Conservation (phyloP, 2,329 filamentous ascomycete genomes). For the Xylaria sp. region DNA sequence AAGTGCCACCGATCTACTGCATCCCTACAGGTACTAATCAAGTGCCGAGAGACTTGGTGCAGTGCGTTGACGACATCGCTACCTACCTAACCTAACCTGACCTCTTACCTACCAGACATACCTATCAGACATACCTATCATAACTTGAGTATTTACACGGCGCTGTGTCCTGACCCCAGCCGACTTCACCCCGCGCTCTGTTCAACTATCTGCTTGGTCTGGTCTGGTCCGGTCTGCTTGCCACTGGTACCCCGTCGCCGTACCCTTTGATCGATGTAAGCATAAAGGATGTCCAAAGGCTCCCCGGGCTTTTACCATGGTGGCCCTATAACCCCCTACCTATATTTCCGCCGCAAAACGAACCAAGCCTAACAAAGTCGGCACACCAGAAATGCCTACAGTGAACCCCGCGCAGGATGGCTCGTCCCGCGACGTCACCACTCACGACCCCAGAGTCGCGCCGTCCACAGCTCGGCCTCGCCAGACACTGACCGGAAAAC, state of each 20-base stretch:
- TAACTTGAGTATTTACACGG: background rate
- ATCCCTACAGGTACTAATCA: background rate
- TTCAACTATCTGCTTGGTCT: background rate
- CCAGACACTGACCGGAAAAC: conserved; percentile 81
- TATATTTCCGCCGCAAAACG: background rate
- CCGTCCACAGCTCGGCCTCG: conserved; percentile 42
- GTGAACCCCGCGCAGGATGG: conserved; percentile 32
- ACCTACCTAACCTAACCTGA: background rate
- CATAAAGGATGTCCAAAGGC: background rate
- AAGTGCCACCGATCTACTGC: background rate
- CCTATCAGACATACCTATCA: background rate
- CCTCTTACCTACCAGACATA: background rate
- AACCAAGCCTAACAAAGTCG: conserved; percentile 4
- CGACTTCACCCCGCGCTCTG: conserved; percentile 20
- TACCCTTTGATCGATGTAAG: conserved; percentile 6
- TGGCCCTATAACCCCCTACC: background rate
- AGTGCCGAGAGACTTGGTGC: too few species aligned
- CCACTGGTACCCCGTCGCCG: background rate
- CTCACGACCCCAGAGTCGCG: conserved; percentile 4
- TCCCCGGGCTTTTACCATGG: background rate
- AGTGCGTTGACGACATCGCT: conserved; percentile 3
- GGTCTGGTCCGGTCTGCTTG: too few species aligned
- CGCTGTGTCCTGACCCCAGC: background rate
- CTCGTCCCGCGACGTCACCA: conserved; percentile 28
- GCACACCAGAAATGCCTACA: conserved; percentile 33